Evolutionary conservation across 208 protist genomes (phyloP), one percentile per base, ranked within the genome.

Genomic region (Leishmania turanica): DNA sequence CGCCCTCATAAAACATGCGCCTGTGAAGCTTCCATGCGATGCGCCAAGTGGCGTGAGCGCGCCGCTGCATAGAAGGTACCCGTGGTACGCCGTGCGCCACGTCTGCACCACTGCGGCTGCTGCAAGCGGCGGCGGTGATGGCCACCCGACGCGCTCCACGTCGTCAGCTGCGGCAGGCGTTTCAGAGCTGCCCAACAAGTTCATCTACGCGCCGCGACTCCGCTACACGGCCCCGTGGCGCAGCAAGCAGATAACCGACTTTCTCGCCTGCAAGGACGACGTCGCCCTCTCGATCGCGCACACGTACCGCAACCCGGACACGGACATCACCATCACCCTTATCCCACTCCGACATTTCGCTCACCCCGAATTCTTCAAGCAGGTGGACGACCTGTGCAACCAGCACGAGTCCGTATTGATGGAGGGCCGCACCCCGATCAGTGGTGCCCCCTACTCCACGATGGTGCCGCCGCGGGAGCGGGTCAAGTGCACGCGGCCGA

Each of bases 391-490:
- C 24, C 70, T 97, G 17, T 97, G 94, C 82, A 75, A 83, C 37
- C 94, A 97, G 80, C 92, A 97, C 80, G 86, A 95, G 27, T 96
- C 92, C 27, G 94, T 97, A 65, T 79, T 97, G 60, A 94, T 97
- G 92, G 94, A 97, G 87, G 94, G 94, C 13, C 94, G 94, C 58
- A 87, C 75, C 49, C 92, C 94, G 76, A 77, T 94, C 53, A 82
- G 76, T 7, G 86, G 89, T 8, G 89, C 92, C 24, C 93, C 93
- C 24, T 87, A 90, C 80, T 93, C 88, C 37, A 97, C 94, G 13
- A 77, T 94, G 42, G 94, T 97, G 71, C 94, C 92, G 17, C 89
- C 91, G 17, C 86, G 93, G 4, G 79, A 86, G 27, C 53, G 60
- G 13, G 13, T 79, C 17, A 27, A n/a, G 49, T 54, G 81, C 54